Percentiles rank a stretch among this genome's conserved stretches.
Conservation (phyloP, 306 rosid species). For the Quillaja saponaria region DNA sequence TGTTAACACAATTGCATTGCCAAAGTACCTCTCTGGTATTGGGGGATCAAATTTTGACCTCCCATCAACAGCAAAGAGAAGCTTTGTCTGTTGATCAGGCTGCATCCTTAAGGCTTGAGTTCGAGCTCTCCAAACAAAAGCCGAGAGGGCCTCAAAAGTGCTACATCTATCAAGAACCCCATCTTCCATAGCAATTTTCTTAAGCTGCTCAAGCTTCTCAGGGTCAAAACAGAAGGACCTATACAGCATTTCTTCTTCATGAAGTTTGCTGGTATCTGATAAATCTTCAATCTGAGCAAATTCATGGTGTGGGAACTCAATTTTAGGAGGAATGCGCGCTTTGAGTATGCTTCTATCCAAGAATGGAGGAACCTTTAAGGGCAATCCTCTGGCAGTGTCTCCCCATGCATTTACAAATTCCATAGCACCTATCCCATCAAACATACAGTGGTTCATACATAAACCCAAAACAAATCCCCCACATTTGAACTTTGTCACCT, state of each 20-base stretch:
- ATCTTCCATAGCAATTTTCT: conserved; percentile 57
- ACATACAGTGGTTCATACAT: conserved; percentile 61
- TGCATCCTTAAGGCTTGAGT: conserved; percentile 59
- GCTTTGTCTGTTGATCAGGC: conserved; percentile 67
- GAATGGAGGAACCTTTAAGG: conserved; percentile 51
- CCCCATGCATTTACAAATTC: conserved; percentile 78
- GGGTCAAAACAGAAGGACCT: conserved; percentile 59
- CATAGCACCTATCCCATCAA: conserved; percentile 72
- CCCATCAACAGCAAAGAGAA: conserved; percentile 81
- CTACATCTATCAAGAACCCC: conserved; percentile 59
- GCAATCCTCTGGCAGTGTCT: conserved; percentile 62
- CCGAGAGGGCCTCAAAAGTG: conserved; percentile 68
- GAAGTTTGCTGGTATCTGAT: conserved; percentile 47
- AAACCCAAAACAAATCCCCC: conserved; percentile 77
- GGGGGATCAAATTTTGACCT: conserved; percentile 65
- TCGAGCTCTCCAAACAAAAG: conserved; percentile 82
- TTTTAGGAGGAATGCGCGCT: conserved; percentile 58
- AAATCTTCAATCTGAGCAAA: conserved; percentile 67
- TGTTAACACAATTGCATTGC: conserved; percentile 77
- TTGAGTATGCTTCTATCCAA: conserved; percentile 66
- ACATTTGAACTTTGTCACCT: conserved; percentile 80
- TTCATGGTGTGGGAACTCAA: conserved; percentile 62
- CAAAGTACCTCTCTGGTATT: conserved; percentile 65
- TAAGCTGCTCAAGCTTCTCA: conserved; percentile 53
- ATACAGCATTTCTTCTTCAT: conserved; percentile 48